Percentiles rank a stretch among this genome's conserved stretches.
Conservation (phyloP, 163 green algal genomes). For the Scenedesmus sp. region DNA sequence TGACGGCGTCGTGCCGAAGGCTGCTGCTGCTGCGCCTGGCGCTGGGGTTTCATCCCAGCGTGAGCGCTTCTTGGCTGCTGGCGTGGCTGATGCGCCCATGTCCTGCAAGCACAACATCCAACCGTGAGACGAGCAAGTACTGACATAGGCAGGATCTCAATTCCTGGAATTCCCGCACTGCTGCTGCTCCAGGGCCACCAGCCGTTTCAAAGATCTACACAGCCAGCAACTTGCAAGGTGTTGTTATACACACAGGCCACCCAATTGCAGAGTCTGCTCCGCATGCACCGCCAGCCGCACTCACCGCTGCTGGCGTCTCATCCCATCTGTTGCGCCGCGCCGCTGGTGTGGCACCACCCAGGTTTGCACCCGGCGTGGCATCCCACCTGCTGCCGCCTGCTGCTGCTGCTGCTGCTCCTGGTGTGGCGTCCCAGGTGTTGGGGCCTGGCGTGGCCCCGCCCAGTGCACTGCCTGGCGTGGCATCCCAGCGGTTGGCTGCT, state of each 20-base stretch:
- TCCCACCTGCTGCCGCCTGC: slow-evolving; percentile 76
- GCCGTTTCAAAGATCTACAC: neutral
- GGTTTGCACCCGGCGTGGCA: slow-evolving; percentile 69
- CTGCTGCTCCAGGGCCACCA: neutral
- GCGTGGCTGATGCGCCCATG: slow-evolving; percentile 75
- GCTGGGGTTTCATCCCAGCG: slow-evolving; percentile 93
- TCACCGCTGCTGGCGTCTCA: slow-evolving; percentile 82
- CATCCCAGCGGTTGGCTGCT: slow-evolving; percentile 57
- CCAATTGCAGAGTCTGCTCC: neutral
- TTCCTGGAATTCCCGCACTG: neutral
- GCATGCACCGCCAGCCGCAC: slow-evolving; percentile 13
- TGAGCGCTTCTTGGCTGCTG: slow-evolving; percentile 78
- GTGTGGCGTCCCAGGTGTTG: slow-evolving; percentile 82
- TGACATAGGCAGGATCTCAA: neutral
- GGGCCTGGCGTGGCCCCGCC: slow-evolving; percentile 30
- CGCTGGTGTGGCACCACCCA: slow-evolving; percentile 53
- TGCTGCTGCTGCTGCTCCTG: slow-evolving; percentile 57
- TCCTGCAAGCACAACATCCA: neutral
- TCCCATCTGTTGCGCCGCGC: slow-evolving; percentile 84
- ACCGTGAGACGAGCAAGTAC: neutral
- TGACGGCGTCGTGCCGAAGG: slow-evolving; percentile 62
- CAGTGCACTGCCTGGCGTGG: slow-evolving; percentile 38
- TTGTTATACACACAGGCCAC: no score
- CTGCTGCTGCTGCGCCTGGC: slow-evolving; percentile 36
- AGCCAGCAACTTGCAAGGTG: neutral